Evolutionary conservation across 768 basidiomycete genomes (phyloP), one percentile per base, ranked within the genome.

Genomic region (Pleurotus platypus): DNA sequence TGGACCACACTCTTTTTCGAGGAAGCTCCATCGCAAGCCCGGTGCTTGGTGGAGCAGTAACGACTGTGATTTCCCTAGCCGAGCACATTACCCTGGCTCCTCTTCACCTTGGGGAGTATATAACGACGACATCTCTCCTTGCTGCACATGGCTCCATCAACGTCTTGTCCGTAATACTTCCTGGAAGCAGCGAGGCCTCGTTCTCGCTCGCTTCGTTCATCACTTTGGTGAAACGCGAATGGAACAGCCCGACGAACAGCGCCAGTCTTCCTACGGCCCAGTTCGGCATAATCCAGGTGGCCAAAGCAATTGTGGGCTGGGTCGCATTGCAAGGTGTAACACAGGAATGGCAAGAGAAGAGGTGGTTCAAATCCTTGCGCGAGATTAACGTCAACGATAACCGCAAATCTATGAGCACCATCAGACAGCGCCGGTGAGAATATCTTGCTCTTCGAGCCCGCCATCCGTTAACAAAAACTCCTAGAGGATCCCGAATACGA

Each of bases 191-290:
- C 63, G 91, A 92, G 59, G 86, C 90, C 2, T 86, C 88, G 15
- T 92, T 92, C 69, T 91, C 90, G 1, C 74, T 94, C 5, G 85
- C 83, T 7, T 85, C 89, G 8, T 92, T 93, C 69, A 86, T 93
- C 55, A 79, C 77, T 30, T 83, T 94, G 30, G 89, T 93, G n/a
- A 82, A 83, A 53, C 76, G 86, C 39, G 91, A 94, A 72, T 89
- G 89, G 86, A 76, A 77, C 59, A 75, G 82, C 39, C 81, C 83
- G 46, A 75, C 70, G 5, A 72, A 74, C 12, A 79, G 79, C 24
- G 77, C 79, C 11, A 74, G 74, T 18, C 74, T 84, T 20, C 88
- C 89, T 0, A 78, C 76, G 62, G 81, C 78, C 58, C 78, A 78
- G 43, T 88, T 82, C 61, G 82, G 86, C 6, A 73, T 90, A 42